phyloP scores from a whole-genome alignment of 2,329 filamentous ascomycete species.

The Dryadomyces quercus-mongolicae region DNA sequence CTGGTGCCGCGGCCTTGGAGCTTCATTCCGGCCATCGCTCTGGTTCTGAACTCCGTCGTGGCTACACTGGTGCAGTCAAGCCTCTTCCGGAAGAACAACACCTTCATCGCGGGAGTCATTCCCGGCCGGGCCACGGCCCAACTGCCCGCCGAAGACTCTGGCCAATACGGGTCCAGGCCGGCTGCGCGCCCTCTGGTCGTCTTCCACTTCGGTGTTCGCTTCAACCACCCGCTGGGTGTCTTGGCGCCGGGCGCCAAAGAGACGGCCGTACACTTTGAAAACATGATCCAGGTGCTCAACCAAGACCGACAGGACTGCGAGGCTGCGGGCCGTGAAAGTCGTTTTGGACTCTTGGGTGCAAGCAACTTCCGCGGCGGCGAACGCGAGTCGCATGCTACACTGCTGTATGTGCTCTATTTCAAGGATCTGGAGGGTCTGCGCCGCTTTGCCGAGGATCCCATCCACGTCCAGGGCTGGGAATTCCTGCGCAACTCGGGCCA shows the following conservation, averaged over 20 bases:
- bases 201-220: constrained; percentile 31
- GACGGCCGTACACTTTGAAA: constrained; percentile 23
- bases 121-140: constrained; percentile 23
- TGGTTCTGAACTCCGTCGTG: constrained; percentile 20
- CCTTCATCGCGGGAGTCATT: constrained; percentile 17
- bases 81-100: constrained; percentile 11
- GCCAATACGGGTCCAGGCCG: neutral
- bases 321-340: neutral
- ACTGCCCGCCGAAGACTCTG: constrained; percentile 13
- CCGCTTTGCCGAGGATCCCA: constrained; percentile 8
- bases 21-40: constrained; percentile 18
- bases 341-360: constrained; percentile 34
- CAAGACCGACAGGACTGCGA: constrained; percentile 15
- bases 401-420: constrained; percentile 13
- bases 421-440: constrained; percentile 10
- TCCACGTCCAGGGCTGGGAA: constrained; percentile 6
- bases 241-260: constrained; percentile 31
- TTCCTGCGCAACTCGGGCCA: constrained; percentile 5
- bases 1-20: constrained; percentile 23
- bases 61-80: constrained; percentile 17
- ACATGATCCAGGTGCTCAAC: constrained; percentile 25
- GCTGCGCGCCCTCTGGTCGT: constrained; percentile 14
- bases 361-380: constrained; percentile 24
- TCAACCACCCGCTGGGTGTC: constrained; percentile 36
- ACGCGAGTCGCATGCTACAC: constrained; percentile 9